These are phyloP conservation scores for Ustilago loliicola DNA, from an alignment of 1,284 basidiomycete species.

Conservation along the genomic window DNA sequence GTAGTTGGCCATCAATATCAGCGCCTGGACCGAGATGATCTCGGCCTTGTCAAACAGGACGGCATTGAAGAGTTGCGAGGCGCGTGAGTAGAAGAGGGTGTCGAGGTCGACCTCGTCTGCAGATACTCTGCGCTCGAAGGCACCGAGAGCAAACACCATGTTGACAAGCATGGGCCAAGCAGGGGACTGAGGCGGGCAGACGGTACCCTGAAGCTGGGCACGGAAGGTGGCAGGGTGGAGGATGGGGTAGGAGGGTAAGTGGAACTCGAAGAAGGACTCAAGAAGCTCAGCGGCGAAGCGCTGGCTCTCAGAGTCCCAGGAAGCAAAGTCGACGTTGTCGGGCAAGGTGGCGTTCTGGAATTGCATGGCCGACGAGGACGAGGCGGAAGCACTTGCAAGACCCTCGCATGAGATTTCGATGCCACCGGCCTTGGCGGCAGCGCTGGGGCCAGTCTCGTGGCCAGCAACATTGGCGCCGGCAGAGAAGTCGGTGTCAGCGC, in stretches of 20 bases:
- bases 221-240: constrained; percentile 53
- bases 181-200: constrained; percentile 29
- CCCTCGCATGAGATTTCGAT: constrained; percentile 42
- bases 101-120: constrained; percentile 37
- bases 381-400: constrained; percentile 36
- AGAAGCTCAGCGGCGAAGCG: constrained; percentile 37
- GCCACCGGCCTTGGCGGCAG: constrained; percentile 12
- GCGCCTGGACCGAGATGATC: constrained; percentile 50
- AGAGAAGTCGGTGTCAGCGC: constrained; percentile 16
- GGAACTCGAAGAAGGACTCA: constrained; percentile 54
- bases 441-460: constrained; percentile 15
- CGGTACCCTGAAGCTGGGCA: constrained; percentile 46
- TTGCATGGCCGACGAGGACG: constrained; percentile 18
- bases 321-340: constrained; percentile 34
- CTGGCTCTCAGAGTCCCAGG: constrained; percentile 41
- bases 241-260: constrained; percentile 51
- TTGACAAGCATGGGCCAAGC: constrained; percentile 55
- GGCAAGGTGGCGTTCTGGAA: constrained; percentile 23
- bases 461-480: constrained; percentile 10
- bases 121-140: constrained; percentile 42
- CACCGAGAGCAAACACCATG: constrained; percentile 56
- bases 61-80: constrained; percentile 43
- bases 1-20: constrained; percentile 52
- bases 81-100: constrained; percentile 44
- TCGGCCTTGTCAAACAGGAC: constrained; percentile 54